Conservation (phyloP, 257 asterid genomes). For the Capsicum pubescens region DNA sequence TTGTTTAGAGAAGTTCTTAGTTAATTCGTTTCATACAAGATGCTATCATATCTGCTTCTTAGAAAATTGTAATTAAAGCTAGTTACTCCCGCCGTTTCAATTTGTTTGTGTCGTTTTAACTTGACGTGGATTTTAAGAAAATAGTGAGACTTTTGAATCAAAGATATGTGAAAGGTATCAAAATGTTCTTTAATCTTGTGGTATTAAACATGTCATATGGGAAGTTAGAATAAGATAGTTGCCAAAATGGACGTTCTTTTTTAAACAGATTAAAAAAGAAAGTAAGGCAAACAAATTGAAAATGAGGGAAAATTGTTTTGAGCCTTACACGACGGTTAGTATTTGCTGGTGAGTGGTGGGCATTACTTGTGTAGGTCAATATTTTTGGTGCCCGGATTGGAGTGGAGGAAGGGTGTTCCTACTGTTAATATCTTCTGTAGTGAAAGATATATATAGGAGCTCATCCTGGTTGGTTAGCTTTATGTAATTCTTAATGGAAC, state of each 20-base stretch:
- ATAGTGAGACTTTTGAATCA: no score
- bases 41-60: not conserved
- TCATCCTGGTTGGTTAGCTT: not conserved
- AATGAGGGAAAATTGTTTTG: not conserved
- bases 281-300: not conserved
- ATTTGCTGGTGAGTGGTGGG: not conserved
- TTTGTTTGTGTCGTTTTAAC: no score
- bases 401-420: not conserved
- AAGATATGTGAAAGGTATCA: no score
- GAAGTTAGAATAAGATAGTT: no score
- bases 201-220: no score
- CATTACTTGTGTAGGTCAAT: not conserved
- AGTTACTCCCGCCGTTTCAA: not conserved
- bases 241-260: no score
- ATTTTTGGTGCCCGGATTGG: not conserved
- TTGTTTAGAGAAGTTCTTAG: not conserved
- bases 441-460: not conserved
- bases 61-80: not conserved
- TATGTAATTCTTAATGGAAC: not conserved
- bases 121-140: no score
- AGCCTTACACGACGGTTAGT: not conserved
- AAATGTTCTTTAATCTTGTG: no score
- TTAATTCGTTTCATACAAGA: slow-evolving; percentile 11
- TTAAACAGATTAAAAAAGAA: no score
- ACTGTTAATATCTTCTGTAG: not conserved